Evolutionary conservation across 345 rosid genomes (phyloP).

Genomic region (Clausena lansium): DNA sequence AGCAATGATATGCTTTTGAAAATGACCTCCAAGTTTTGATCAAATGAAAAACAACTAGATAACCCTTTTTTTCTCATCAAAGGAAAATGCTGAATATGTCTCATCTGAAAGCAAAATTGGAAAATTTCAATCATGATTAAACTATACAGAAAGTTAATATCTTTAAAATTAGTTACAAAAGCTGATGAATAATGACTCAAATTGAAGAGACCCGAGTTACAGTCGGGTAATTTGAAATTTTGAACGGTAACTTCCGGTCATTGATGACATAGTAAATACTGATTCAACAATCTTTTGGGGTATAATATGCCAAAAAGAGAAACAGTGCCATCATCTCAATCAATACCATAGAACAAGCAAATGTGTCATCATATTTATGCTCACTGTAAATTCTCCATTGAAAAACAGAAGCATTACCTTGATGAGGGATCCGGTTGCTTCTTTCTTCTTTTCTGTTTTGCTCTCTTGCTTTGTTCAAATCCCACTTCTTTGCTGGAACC

Average conservation of each 20-base stretch:
- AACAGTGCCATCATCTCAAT: background rate
- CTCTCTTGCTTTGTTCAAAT: conserved; percentile 6
- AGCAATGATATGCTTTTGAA: background rate
- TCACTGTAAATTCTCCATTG: background rate
- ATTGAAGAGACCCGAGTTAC: background rate
- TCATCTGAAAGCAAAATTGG: background rate
- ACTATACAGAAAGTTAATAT: background rate
- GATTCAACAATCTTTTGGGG: background rate
- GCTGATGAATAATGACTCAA: too few relatives aligned
- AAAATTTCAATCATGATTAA: background rate
- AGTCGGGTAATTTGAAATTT: background rate
- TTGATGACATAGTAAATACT: background rate
- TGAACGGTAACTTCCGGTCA: background rate
- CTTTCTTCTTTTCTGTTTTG: conserved; percentile 23
- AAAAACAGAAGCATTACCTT: conserved; percentile 6
- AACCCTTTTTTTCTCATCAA: background rate
- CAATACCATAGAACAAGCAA: background rate
- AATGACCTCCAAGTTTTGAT: background rate
- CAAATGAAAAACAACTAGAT: background rate
- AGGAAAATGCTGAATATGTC: background rate
- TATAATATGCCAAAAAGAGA: background rate
- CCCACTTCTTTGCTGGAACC: conserved; percentile 9
- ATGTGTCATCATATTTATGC: background rate
- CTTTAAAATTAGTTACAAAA: background rate
- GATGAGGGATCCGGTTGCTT: conserved; percentile 1